Base-by-base conservation (phyloP, 805 yeast genomes). In the Metschnikowia colocasiae region DNA sequence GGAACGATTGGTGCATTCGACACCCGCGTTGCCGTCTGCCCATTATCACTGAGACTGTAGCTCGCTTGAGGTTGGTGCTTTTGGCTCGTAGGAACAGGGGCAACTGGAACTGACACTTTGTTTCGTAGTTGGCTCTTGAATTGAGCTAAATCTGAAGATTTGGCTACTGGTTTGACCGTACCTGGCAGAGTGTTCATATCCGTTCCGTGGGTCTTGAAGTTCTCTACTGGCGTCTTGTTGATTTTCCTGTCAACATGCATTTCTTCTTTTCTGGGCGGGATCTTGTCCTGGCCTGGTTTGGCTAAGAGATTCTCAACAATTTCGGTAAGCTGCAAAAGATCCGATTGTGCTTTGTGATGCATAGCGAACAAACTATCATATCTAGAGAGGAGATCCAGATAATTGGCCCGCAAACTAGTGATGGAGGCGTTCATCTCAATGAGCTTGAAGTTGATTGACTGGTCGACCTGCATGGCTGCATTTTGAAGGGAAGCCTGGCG, bases 261-360 rank as follows among this genome's bases (percentile, higher is more conserved):
- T 25, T 48, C 52, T 5, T 45, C 49, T 30, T 18, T 35, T 45
- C 27, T 27, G 20, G 43, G 32, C 22, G 27, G 22, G 8, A 12
- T 15, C 27, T 42, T 23, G 27, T 45, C 40, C 22, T 15, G 43
- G 16, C 26, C 16, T 12, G 43, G 36, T 16, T 40, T 40, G 12
- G 43, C 27, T 22, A 40, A 15, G 31, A 56, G 44, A 40, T 54
- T 62, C 43, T 73, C 76, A 34, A 75, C 59, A 40, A 75, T 57
- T 19, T 81, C 86, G 9, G 82, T 54, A 7, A 82, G 49, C 32
- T 71, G 71, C 2, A 81, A 74, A 63, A 79, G 67, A 54, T 82
- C 88, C 45, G 71, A 56, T 55, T 79, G 80, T 15, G 77, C 70
- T 45, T 70, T 68, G 31, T 74, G 72, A 48, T 79, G 56, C 41